Conservation (phyloP, 768 basidiomycete genomes). For the Serendipita sp. region DNA sequence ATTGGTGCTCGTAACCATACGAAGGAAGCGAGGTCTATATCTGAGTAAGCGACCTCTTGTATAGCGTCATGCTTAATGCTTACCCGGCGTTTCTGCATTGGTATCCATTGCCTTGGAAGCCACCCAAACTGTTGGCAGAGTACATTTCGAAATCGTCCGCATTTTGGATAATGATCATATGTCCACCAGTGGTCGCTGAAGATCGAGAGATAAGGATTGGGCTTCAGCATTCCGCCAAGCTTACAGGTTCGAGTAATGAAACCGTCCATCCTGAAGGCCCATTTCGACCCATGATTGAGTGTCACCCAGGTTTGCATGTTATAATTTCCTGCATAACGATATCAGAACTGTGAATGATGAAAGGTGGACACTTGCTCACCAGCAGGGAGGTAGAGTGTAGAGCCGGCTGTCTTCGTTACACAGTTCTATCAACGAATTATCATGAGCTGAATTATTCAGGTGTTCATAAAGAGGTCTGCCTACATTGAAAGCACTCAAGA, state of each 20-base stretch:
- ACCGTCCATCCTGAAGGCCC: constrained; percentile 15
- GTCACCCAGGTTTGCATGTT: constrained; percentile 18
- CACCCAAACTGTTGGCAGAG: constrained; percentile 18
- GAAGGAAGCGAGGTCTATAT: constrained; percentile 16
- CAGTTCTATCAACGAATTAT: constrained; percentile 16
- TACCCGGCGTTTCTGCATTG: constrained; percentile 19
- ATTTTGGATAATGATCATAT: constrained; percentile 19
- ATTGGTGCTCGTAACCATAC: constrained; percentile 16
- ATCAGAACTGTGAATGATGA: not conserved
- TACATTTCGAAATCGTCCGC: constrained; percentile 20
- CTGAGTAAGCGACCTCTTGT: not conserved
- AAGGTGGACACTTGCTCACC: constrained; percentile 14
- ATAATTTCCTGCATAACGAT: not conserved
- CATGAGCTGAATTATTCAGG: constrained; percentile 16
- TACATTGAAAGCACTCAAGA: constrained; percentile 15
- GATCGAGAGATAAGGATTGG: not conserved
- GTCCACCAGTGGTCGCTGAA: constrained; percentile 14
- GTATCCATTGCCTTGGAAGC: constrained; percentile 19
- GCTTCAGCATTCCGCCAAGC: not conserved
- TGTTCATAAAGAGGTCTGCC: constrained; percentile 13
- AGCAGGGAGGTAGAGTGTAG: constrained; percentile 14
- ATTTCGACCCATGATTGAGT: constrained; percentile 14
- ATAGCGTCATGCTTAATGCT: not conserved
- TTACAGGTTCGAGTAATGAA: constrained; percentile 17
- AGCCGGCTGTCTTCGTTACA: constrained; percentile 14